These are phyloP conservation scores for Candida saitoana DNA, from an alignment of 805 yeast species.

Conservation along the genomic window DNA sequence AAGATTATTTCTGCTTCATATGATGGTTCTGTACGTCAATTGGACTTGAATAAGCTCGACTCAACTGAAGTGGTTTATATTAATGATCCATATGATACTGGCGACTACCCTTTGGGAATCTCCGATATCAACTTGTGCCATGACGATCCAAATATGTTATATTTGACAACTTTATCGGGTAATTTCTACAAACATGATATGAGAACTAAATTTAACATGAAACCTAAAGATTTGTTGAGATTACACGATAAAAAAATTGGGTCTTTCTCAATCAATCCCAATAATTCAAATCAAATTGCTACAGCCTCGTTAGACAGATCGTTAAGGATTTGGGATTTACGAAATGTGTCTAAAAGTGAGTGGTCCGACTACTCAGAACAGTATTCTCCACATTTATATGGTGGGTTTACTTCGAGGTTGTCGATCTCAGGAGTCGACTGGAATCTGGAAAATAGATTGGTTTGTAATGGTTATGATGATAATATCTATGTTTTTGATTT, in stretches of 20 bases:
- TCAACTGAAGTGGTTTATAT: conserved; percentile 47
- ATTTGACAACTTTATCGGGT: conserved; percentile 76
- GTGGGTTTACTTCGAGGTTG: conserved; percentile 66
- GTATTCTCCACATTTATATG: conserved; percentile 47
- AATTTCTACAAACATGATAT: conserved; percentile 72
- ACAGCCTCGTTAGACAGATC: conserved; percentile 89
- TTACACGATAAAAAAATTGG: conserved; percentile 91
- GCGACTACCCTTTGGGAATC: conserved; percentile 47
- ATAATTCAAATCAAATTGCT: conserved; percentile 59
- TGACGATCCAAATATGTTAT: conserved; percentile 50
- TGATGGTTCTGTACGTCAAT: conserved; percentile 77
- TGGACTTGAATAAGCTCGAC: conserved; percentile 60
- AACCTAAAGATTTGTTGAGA: conserved; percentile 40
- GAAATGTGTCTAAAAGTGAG: conserved; percentile 40
- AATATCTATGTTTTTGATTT: conserved; percentile 62
- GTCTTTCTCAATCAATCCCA: conserved; percentile 77
- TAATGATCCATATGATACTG: conserved; percentile 51
- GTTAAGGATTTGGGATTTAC: conserved; percentile 80
- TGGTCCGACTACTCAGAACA: conserved; percentile 59
- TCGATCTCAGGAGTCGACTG: conserved; percentile 86
- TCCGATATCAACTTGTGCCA: conserved; percentile 64
- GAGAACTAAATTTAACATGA: conserved; percentile 41
- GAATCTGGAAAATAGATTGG: conserved; percentile 63
- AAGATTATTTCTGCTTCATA: conserved; percentile 71
- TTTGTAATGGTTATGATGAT: conserved; percentile 92